Evolutionary conservation across 2,329 filamentous ascomycete species (phyloP).

Genomic region (Fusarium newnesense): DNA sequence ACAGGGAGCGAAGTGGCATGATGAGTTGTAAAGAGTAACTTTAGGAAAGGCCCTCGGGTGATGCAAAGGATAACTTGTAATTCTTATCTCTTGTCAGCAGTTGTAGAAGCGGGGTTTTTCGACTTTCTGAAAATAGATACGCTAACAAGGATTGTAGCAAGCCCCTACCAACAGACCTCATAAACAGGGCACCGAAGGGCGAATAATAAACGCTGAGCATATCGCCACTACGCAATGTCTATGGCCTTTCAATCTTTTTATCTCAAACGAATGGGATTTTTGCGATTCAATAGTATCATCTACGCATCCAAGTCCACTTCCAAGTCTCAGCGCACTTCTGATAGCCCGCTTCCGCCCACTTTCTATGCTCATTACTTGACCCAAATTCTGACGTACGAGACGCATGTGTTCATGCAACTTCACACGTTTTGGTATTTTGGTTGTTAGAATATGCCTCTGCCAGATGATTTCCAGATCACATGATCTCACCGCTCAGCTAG

Average conservation of each 20-base stretch:
- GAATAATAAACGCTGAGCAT: too few species aligned
- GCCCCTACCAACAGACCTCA: background rate
- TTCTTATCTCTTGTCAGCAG: rapidly evolving
- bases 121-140: background rate
- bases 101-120: background rate
- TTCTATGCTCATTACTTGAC: background rate
- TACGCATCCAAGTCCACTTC: background rate
- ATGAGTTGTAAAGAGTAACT: rapidly evolving
- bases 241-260: too few species aligned
- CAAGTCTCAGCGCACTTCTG: background rate
- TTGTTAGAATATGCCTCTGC: background rate
- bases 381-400: background rate
- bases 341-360: background rate
- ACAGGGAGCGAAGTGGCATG: rapidly evolving
- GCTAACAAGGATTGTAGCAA: background rate
- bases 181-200: background rate
- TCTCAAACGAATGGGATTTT: too few species aligned
- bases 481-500: too few species aligned
- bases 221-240: rapidly evolving
- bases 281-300: background rate
- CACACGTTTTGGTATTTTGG: rapidly evolving
- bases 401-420: background rate
- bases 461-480: background rate
- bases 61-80: background rate
- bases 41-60: background rate